Evolutionary conservation across 139 green algal species (phyloP), one percentile per base, ranked within the genome.

Genomic region (Chlamydomonas sp.): DNA sequence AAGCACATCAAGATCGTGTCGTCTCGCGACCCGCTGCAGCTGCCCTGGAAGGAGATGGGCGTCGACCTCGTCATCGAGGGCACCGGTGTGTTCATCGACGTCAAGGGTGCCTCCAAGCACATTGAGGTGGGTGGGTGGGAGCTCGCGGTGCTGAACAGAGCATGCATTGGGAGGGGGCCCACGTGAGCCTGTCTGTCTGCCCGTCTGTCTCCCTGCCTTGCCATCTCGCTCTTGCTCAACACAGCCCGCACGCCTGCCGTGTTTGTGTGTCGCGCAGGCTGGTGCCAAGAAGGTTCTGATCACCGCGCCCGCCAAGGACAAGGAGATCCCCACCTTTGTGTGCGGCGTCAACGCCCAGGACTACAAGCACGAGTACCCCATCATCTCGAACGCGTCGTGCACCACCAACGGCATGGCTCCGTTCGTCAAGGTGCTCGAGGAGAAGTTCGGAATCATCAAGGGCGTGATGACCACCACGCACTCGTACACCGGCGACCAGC

Each of bases 401-500:
- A 99, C 95, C 58, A 99, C 95, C 84, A 99, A 99, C 93, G 96
- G 95, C 92, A 86, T 99, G 73, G 95, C 95, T n/a, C 95, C 95
- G 69, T 98, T 99, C 75, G 94, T 94, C 69, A 99, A 99, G 93
- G 90, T 99, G 39, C 83, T 99, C 67, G 81, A 97, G 65, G 93
- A 98, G 79, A 95, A 97, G 82, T 98, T 98, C 73, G 92, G 93
- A 81, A 97, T 98, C 71, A 89, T 99, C 64, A 98, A 98, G 92
- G 95, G 93, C 62, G 95, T 86, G 64, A 99, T 99, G 94, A 99
- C 95, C 76, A 99, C 95, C 76, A 97, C 90, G 57, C 95, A 99
- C 90, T 96, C 90, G 10, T 99, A 99, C 93, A 99, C 95, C 34
- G 92, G 92, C 68, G 95, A 99, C 88, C 93, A 98, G 92, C 81